Evolutionary conservation across 1,284 basidiomycete species (phyloP), one percentile per base, ranked within the genome.

Genomic region (Earliella scabrosa): DNA sequence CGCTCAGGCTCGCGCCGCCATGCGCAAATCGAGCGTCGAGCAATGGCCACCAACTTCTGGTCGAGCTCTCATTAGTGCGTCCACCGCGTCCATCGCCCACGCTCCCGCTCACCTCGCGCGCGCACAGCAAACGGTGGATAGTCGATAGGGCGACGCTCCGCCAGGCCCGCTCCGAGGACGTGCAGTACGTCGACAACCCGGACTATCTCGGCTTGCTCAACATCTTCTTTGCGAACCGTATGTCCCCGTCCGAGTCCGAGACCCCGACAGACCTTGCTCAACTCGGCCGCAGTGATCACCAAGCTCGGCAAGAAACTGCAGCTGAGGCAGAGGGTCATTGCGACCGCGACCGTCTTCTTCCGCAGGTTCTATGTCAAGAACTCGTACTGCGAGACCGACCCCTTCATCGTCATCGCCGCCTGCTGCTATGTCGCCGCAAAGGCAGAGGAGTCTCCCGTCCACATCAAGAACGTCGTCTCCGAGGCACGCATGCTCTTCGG

Each of bases 381-480:
- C 70, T 82, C 86, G 2, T 97, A 95, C 69, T 94, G 90, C 74
- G 94, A 97, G 68, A 96, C 95, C 0, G 95, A 98, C 64, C 94
- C 93, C 0, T 96, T 94, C 67, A 79, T 97, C 47, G 95, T 98
- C 38, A 87, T 95, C 32, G 88, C 95, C 0, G 93, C 95, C 0
- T 98, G 96, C 73, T 89, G 92, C 60, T 98, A 98, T 72, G 89
- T 98, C 23, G 95, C 97, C 2, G 93, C 95, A 4, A 99, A 99
- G 72, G 93, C 95, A 0, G 97, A 99, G 68, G 97, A 99, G 71
- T 93, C 90, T 0, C 95, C 97, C 0, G 84, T 96, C 0, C 95
- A 97, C 69, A 95, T 98, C 76, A 97, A 97, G 76, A 90, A 83
- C 56, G 88, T 97, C 20, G 87, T 97, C n/a, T 76, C 86, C 0